Evolutionary conservation across 108 stramenopile species (phyloP), one percentile per base, ranked within the genome.

Genomic region (Skeletonema grethae): DNA sequence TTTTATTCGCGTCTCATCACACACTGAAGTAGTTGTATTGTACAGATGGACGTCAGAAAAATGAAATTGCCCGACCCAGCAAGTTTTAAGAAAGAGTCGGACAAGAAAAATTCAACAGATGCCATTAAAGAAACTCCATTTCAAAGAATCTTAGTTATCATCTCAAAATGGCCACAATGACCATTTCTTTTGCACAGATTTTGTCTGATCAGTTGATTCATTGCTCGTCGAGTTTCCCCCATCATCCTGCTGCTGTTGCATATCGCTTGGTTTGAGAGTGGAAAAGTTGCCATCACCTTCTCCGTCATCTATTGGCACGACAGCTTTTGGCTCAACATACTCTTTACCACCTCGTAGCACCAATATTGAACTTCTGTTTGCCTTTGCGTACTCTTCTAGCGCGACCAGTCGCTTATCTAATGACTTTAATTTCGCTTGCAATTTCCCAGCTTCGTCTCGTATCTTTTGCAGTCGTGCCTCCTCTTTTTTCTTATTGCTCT

Each of bases 371-470:
- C 68, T 61, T 24, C 75, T 59, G 61, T 86, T 79, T 35, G 80
- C 64, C 57, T 86, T 82, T 29, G 77, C 79, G 48, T 72, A 84
- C 66, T 85, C 81, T 73, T 94, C 93, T 35, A 94, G 56, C 24
- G 89, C 89, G 30, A 85, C 86, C 20, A 94, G 48, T 48, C 93
- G 69, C 25, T 58, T 81, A 71, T 94, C 88, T 56, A 94, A 70
- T 5, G 87, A 74, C 58, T 72, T 56, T 34, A 94, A 70, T 75
- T 91, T 90, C 2, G 86, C 87, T 61, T 90, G 80, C 57, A 94
- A 64, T 16, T 63, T 82, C 46, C 80, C 57, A 31, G 82, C 79
- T 11, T 84, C 79, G 20, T 80, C 87, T 30, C 80, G 70, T 28
- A 80, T 82, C 45, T 76, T 57, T 67, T 76, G 60, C 35, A 82